A percentile compares a stretch with the other conserved stretches of the same genome.
phyloP scores from a whole-genome alignment of 1,284 basidiomycete species.

The Anthracocystis panici-leucophaei region DNA sequence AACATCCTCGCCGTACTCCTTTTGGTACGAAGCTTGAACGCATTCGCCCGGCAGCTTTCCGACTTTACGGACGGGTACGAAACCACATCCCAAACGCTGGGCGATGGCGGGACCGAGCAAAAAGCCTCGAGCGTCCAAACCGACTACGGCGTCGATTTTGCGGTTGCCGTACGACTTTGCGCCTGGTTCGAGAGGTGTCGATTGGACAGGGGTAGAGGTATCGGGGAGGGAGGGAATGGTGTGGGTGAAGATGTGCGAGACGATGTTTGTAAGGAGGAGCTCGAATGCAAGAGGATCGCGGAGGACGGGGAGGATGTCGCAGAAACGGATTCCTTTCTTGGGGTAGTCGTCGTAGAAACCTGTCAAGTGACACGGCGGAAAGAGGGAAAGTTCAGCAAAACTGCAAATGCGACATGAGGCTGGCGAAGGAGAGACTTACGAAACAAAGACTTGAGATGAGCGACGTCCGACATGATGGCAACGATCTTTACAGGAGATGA shows the following conservation, averaged over 20 bases:
- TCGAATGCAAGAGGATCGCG: slow-evolving; percentile 69
- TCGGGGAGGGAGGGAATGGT: slow-evolving; percentile 75
- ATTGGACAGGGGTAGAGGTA: neutral
- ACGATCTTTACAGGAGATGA: neutral
- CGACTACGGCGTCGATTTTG: slow-evolving; percentile 91
- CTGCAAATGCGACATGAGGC: neutral
- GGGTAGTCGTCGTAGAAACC: slow-evolving; percentile 68
- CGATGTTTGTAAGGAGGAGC: slow-evolving; percentile 87
- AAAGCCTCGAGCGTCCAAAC: slow-evolving; percentile 96
- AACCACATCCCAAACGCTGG: slow-evolving; percentile 88
- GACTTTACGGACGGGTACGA: slow-evolving; percentile 93
- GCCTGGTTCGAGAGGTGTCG: slow-evolving; percentile 45
- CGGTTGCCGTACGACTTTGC: slow-evolving; percentile 41
- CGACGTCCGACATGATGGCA: slow-evolving; percentile 57
- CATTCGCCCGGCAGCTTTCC: slow-evolving; percentile 93
- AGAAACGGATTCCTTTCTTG: slow-evolving; percentile 68
- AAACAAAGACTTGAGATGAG: slow-evolving; percentile 60
- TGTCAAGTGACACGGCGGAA: neutral
- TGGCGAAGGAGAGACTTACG: slow-evolving; percentile 28
- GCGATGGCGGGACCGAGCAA: slow-evolving; percentile 93
- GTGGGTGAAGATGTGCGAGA: slow-evolving; percentile 83
- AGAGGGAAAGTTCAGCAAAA: neutral
- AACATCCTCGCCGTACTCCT: slow-evolving; percentile 96
- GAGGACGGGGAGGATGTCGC: slow-evolving; percentile 69
- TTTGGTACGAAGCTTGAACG: slow-evolving; percentile 82